These are phyloP conservation scores for Ophiostoma sp. DNA, from an alignment of 2,329 filamentous ascomycete genomes.

Conservation along the genomic window DNA sequence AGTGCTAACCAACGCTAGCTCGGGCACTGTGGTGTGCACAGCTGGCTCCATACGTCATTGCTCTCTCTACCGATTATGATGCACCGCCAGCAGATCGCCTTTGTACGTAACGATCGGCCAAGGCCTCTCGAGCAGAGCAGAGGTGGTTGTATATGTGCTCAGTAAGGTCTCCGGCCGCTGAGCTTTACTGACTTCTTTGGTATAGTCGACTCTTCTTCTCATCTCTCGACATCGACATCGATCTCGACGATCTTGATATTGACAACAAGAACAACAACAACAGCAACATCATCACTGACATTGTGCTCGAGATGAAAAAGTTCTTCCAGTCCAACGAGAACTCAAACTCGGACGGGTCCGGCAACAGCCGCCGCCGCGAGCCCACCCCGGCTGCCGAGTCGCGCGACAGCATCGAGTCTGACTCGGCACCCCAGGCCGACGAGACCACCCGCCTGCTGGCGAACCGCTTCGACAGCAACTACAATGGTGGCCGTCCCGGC, in stretches of 20 bases:
- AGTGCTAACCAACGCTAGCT: not conserved
- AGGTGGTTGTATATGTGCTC: not conserved
- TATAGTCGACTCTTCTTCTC: not conserved
- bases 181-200: not conserved
- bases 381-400: conserved; percentile 4
- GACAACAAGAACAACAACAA: not conserved
- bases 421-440: conserved; percentile 28
- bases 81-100: conserved; percentile 8
- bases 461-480: conserved; percentile 53
- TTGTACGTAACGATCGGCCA: conserved; percentile 9
- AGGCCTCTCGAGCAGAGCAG: not conserved
- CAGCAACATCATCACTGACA: not conserved
- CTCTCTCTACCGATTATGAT: not conserved
- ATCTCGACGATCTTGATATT: not conserved
- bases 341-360: not conserved
- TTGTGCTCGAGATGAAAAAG: not conserved
- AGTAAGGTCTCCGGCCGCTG: not conserved
- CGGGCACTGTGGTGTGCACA: not conserved
- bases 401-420: conserved; percentile 19
- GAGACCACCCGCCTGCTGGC: conserved; percentile 64
- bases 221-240: not conserved
- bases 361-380: conserved; percentile 11
- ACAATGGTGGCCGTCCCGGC: not conserved
- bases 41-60: conserved; percentile 11
- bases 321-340: conserved; percentile 12